A percentile compares a stretch with the other conserved stretches of the same genome.
Conservation (phyloP, 2,329 filamentous ascomycete species). For the Annulohypoxylon truncatum region DNA sequence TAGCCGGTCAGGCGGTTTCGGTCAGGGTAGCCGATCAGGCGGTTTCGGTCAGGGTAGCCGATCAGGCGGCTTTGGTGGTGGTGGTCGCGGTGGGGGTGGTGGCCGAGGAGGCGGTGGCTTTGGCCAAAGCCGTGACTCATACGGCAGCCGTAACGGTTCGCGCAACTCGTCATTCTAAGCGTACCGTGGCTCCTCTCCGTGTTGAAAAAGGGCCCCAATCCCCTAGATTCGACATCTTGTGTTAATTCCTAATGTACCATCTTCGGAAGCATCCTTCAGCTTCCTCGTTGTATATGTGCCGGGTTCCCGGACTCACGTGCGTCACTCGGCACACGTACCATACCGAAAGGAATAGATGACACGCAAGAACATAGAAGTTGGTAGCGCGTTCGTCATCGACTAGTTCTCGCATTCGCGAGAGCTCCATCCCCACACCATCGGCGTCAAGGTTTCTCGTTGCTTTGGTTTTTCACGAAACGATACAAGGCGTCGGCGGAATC, state of each 20-base stretch:
- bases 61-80: neutral
- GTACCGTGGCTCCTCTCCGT: neutral
- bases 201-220: neutral
- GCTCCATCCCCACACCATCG: slow-evolving; percentile 19
- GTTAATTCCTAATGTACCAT: slow-evolving; percentile 32
- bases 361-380: slow-evolving; percentile 18
- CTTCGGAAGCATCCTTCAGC: slow-evolving; percentile 9
- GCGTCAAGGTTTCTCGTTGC: slow-evolving; percentile 42
- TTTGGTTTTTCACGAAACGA: slow-evolving; percentile 28
- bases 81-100: neutral
- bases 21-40: neutral
- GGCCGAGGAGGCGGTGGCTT: neutral
- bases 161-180: slow-evolving; percentile 22
- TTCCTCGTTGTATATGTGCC: slow-evolving; percentile 24
- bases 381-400: slow-evolving; percentile 4
- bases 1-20: neutral
- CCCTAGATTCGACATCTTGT: slow-evolving; percentile 7
- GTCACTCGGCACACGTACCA: neutral
- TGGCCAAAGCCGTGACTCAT: no score
- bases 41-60: no score
- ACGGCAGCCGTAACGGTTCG: neutral
- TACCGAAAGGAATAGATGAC: slow-evolving; percentile 2
- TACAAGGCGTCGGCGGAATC: slow-evolving; percentile 32
- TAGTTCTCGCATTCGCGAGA: slow-evolving; percentile 22
- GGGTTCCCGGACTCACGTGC: slow-evolving; percentile 10